Evolutionary conservation across 352 stramenopile species (phyloP).

Genomic region (Phytopythium boreale): DNA sequence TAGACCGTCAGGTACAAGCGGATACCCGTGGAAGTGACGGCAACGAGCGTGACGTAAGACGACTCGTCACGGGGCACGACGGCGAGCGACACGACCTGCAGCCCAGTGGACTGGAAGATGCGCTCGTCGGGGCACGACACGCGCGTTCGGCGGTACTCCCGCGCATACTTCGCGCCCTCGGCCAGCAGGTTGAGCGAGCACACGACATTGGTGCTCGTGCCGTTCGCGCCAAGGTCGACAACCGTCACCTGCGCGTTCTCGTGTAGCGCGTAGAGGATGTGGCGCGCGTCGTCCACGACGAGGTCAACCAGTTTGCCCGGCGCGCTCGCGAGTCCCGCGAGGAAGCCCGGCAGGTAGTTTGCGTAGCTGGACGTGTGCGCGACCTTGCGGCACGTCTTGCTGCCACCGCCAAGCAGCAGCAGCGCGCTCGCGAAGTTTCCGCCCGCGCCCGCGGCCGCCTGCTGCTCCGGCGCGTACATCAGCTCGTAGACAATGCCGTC

Average conservation of each 20-base stretch:
- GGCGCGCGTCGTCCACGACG: constrained; percentile 82
- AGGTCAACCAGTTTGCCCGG: constrained; percentile 87
- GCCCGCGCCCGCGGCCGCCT: constrained; percentile 26
- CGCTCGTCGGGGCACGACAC: constrained; percentile 82
- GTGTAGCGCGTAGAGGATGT: constrained; percentile 92
- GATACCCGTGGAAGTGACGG: constrained; percentile 91
- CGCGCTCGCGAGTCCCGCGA: constrained; percentile 72
- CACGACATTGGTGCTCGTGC: constrained; percentile 61
- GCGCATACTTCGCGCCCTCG: constrained; percentile 76
- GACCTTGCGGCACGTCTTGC: constrained; percentile 90
- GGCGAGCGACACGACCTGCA: constrained; percentile 74
- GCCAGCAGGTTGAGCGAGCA: constrained; percentile 65
- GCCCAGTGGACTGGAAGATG: constrained; percentile 60
- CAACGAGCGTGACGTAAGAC: constrained; percentile 89
- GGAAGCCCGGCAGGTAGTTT: constrained; percentile 77
- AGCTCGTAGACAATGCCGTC: constrained; percentile 96
- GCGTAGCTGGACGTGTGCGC: constrained; percentile 87
- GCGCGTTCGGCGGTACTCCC: constrained; percentile 75
- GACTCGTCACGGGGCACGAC: constrained; percentile 70
- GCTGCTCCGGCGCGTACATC: constrained; percentile 57
- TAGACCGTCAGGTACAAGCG: constrained; percentile 93
- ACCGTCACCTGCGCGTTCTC: constrained; percentile 72
- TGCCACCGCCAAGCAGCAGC: constrained; percentile 31
- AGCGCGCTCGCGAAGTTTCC: constrained; percentile 13
- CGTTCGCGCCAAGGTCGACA: constrained; percentile 57